Conservation (phyloP, 2,329 filamentous ascomycete species). For the Beauveria varroae region DNA sequence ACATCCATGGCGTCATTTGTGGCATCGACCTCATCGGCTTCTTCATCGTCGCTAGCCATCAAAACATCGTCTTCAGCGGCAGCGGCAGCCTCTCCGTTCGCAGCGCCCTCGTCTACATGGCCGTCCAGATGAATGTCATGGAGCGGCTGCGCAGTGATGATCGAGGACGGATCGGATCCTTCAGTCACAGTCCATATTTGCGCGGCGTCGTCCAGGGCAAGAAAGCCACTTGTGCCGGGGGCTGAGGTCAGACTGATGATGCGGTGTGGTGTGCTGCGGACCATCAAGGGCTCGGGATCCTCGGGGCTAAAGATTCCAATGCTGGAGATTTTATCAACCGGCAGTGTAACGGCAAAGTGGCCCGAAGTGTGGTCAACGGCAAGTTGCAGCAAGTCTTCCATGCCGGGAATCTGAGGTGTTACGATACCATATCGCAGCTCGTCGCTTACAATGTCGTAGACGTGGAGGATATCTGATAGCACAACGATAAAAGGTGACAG, state of each 20-base stretch:
- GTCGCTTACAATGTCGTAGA: slow-evolving; percentile 81
- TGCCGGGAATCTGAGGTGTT: slow-evolving; percentile 37
- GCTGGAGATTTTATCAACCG: slow-evolving; percentile 38
- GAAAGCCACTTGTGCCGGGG: slow-evolving; percentile 60
- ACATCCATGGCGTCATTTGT: slow-evolving; percentile 37
- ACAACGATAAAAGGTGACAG: slow-evolving; percentile 68
- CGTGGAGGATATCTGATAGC: slow-evolving; percentile 63
- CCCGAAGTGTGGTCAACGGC: slow-evolving; percentile 60
- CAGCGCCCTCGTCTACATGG: slow-evolving; percentile 14
- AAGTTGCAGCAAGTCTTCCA: slow-evolving; percentile 51
- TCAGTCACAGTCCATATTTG: slow-evolving; percentile 59
- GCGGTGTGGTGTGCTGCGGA: slow-evolving; percentile 47
- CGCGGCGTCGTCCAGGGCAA: slow-evolving; percentile 68
- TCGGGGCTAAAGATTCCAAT: slow-evolving; percentile 62
- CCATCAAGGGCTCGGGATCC: slow-evolving; percentile 49
- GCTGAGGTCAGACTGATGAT: slow-evolving; percentile 62
- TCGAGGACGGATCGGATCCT: slow-evolving; percentile 46
- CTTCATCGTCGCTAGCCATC: slow-evolving; percentile 36
- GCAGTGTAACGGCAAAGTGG: slow-evolving; percentile 59
- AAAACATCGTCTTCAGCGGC: slow-evolving; percentile 30
- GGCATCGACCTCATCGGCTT: slow-evolving; percentile 25
- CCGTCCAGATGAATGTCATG: slow-evolving; percentile 45
- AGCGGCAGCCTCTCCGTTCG: slow-evolving; percentile 21
- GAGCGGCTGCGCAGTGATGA: slow-evolving; percentile 47
- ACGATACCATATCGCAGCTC: slow-evolving; percentile 60